Percentiles rank a stretch among this genome's conserved stretches.
phyloP scores from a whole-genome alignment of 75 land plant genomes.

The Cryptomeria japonica region DNA sequence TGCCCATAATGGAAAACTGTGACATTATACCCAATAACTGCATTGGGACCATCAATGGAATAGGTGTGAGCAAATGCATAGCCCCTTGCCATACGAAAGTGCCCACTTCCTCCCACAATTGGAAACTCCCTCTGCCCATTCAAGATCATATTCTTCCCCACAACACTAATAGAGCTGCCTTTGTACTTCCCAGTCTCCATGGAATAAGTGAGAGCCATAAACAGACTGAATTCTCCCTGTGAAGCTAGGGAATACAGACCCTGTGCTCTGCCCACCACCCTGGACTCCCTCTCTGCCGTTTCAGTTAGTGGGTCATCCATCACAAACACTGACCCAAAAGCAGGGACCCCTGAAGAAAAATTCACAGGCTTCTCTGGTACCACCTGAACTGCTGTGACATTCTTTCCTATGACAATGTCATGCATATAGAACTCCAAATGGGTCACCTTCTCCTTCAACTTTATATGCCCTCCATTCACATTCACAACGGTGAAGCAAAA shows the following conservation, averaged over 20 bases:
- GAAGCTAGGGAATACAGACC: conserved; percentile 11
- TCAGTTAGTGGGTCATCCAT: conserved; percentile 28
- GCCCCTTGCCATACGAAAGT: conserved; percentile 24
- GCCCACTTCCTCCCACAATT: conserved; percentile 32
- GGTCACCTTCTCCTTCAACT: neutral
- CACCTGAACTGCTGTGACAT: neutral
- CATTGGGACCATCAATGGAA: neutral
- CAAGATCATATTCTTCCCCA: conserved; percentile 2
- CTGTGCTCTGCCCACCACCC: conserved; percentile 20
- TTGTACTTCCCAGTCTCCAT: conserved; percentile 11
- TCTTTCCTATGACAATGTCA: neutral
- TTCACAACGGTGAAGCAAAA: neutral
- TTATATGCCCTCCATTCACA: neutral
- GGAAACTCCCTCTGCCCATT: conserved; percentile 18
- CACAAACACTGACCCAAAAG: conserved; percentile 16
- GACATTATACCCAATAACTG: conserved; percentile 5
- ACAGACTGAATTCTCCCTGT: neutral
- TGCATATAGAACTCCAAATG: conserved; percentile 4
- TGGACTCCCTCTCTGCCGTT: conserved; percentile 5
- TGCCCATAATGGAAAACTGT: neutral
- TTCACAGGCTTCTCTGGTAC: neutral
- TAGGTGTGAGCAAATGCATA: conserved; percentile 21
- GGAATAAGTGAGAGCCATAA: neutral
- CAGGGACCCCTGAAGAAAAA: neutral
- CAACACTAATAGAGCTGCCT: conserved; percentile 17